Base-by-base conservation (phyloP, 768 basidiomycete genomes). In the Lentinus brumalis region DNA sequence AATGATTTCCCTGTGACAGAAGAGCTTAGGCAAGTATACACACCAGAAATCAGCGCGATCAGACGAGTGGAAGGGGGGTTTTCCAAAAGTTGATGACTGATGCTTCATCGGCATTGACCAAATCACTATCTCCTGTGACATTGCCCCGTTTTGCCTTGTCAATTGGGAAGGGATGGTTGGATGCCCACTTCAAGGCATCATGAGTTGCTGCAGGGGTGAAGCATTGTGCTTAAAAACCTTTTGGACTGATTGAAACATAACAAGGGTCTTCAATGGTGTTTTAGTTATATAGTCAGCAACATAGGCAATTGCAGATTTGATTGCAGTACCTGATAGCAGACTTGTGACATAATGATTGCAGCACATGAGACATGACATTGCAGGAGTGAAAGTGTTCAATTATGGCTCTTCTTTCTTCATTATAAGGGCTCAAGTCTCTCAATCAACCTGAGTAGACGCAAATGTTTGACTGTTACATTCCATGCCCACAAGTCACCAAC, bases 341-440 rank as follows among this genome's bases (percentile, higher is more conserved):
- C 50, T 51, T 11, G 50, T 51, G 10, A 51, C 50, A 51, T 51
- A 29, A 51, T 29, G 29, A 32, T 51, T 51, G 31, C 30, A 32
- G 14, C 50, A 32, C 5, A 51, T 11, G 15, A 51, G 50, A 16
- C 38, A 51, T 6, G 50, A 31, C 10, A 51, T 15, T 21, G 45
- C 42, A 10, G 30, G 42, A 7, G 41, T 44, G 45, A 47, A 14
- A 32, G 46, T 47, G 29, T 57, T 57, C 2, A 57, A 16, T 46
- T 46, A 57, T n/a, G 56, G 32, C 16, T 57, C 56, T 9, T 26
- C 38, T 26, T 50, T 57, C 21, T 50, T 57, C 44, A 57, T 35
- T 4, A 57, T 26, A 6, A 57, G 30, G 8, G 31, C 45, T 3
- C 56, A 45, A 21, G 44, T 49, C 32, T 50, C 46, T 12, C 42